These are phyloP conservation scores for Cladophialophora immunda DNA, from an alignment of 2,329 filamentous ascomycete genomes.

Conservation along the genomic window DNA sequence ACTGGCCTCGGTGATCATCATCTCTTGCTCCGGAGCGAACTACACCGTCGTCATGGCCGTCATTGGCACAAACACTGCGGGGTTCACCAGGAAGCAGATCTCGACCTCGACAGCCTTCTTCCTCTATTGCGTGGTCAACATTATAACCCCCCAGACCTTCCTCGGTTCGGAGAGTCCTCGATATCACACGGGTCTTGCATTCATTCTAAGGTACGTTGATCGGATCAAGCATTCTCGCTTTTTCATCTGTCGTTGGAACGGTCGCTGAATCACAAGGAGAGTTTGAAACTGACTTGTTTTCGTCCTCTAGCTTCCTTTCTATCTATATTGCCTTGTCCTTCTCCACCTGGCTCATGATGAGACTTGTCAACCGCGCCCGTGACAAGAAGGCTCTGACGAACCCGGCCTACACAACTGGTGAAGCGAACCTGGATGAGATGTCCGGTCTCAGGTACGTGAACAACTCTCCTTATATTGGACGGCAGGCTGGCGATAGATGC, in stretches of 20 bases:
- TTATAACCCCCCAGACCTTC: constrained; percentile 48
- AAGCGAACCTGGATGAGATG: constrained; percentile 18
- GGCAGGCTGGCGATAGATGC: no score
- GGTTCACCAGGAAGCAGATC: constrained; percentile 38
- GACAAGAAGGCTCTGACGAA: constrained; percentile 21
- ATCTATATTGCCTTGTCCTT: constrained; percentile 15
- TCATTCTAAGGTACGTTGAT: constrained; percentile 16
- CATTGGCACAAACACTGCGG: constrained; percentile 34
- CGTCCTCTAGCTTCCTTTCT: constrained; percentile 12
- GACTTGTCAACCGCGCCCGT: constrained; percentile 13
- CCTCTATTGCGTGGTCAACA: constrained; percentile 39
- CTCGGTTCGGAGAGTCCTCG: constrained; percentile 44
- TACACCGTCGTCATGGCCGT: constrained; percentile 25
- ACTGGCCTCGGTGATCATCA: constrained; percentile 21
- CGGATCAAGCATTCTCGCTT: no score
- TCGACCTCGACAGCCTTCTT: constrained; percentile 36
- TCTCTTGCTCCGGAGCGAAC: constrained; percentile 17
- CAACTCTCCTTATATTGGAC: background rate
- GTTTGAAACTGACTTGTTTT: constrained; percentile 7
- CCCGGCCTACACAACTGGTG: constrained; percentile 18
- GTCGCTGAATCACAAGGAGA: no score
- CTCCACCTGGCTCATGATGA: constrained; percentile 17
- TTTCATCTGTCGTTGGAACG: no score
- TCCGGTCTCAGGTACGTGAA: constrained; percentile 18
- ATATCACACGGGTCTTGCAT: constrained; percentile 32